Evolutionary conservation across 2,329 filamentous ascomycete genomes (phyloP).

Genomic region (Raffaelea deltoideospora): DNA sequence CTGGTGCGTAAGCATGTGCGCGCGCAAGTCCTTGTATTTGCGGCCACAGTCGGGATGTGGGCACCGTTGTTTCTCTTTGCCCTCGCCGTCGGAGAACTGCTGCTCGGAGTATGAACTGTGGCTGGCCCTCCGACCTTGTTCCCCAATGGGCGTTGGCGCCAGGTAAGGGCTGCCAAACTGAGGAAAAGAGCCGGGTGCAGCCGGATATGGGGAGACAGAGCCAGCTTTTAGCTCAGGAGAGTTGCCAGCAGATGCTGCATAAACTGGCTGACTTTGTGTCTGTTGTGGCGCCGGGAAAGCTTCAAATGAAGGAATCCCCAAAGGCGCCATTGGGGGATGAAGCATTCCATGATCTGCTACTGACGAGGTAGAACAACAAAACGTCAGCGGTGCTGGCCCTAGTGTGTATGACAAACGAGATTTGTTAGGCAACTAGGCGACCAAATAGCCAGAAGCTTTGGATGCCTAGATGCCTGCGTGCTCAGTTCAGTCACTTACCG

Average conservation of each 20-base stretch:
- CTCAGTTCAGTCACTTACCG: constrained; percentile 39
- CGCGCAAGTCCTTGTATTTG: constrained; percentile 80
- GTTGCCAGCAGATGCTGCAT: constrained; percentile 51
- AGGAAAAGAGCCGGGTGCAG: constrained; percentile 8
- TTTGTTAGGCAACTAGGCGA: too few species aligned
- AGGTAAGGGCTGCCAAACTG: constrained; percentile 27
- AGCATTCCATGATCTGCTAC: constrained; percentile 41
- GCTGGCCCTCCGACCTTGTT: constrained; percentile 46
- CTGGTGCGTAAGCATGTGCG: constrained; percentile 89
- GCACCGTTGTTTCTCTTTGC: constrained; percentile 58
- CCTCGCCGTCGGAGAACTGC: constrained; percentile 46
- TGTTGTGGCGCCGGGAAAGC: constrained; percentile 27
- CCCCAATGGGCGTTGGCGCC: constrained; percentile 25
- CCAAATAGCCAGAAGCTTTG: too few species aligned
- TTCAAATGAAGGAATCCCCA: constrained; percentile 35
- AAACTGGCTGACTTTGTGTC: too few species aligned
- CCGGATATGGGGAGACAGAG: constrained; percentile 32
- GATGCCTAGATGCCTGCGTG: too few species aligned
- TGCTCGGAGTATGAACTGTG: constrained; percentile 50
- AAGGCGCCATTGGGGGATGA: constrained; percentile 36
- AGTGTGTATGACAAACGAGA: too few species aligned
- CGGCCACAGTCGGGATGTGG: constrained; percentile 73
- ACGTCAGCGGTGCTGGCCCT: too few species aligned
- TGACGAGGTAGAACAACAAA: too few species aligned
- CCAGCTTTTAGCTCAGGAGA: constrained; percentile 35